phyloP scores from a whole-genome alignment of 1,284 basidiomycete genomes.

The Cryptococcus wingfieldii region DNA sequence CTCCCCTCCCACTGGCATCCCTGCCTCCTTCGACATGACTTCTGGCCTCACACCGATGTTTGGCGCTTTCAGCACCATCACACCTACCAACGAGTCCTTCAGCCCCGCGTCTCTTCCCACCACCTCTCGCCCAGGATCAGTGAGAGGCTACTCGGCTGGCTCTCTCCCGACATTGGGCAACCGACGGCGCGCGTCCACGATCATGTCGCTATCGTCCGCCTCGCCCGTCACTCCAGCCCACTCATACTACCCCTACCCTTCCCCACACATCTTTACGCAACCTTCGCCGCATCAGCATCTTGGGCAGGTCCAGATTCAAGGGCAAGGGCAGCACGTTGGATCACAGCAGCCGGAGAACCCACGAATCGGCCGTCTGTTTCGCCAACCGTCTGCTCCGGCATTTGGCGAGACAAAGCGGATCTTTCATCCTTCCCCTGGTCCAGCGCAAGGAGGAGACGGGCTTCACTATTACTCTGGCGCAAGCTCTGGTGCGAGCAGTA shows the following conservation, averaged over 20 bases:
- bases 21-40: background rate
- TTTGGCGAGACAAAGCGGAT: conserved; percentile 7
- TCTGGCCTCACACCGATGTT: conserved; percentile 16
- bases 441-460: background rate
- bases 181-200: conserved; percentile 8
- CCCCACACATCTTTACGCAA: background rate
- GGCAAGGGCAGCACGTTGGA: too few relatives aligned
- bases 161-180: background rate
- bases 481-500: background rate
- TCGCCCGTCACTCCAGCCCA: background rate
- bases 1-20: too few relatives aligned
- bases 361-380: background rate
- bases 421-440: conserved; percentile 13
- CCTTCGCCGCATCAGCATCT: background rate
- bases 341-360: too few relatives aligned
- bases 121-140: conserved; percentile 6
- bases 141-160: conserved; percentile 10
- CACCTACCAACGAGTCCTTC: background rate
- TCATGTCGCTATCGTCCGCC: conserved; percentile 1
- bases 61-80: conserved; percentile 6
- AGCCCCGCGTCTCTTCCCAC: background rate
- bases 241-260: conserved; percentile 8
- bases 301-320: background rate
- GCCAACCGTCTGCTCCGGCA: conserved; percentile 7
- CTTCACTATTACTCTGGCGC: background rate